phyloP scores from a whole-genome alignment of 768 basidiomycete species.

The Holtermanniella nyarrowii region DNA sequence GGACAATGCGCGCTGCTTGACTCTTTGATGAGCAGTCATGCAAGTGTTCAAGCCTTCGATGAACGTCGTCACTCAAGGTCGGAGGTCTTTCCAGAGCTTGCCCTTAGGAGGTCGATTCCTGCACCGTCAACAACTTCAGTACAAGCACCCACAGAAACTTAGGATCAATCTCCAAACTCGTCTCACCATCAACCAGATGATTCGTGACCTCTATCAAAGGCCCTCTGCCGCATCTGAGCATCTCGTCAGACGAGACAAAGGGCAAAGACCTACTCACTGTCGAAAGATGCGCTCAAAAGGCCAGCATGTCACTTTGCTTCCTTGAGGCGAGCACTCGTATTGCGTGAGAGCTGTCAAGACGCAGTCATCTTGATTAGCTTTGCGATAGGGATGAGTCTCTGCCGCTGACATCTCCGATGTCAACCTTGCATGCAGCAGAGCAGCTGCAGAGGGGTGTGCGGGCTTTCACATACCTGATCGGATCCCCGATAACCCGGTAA shows the following conservation, averaged over 20 bases:
- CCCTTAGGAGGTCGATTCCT: slow-evolving; percentile 24
- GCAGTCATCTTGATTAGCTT: slow-evolving; percentile 7
- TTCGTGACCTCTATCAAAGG: slow-evolving; percentile 35
- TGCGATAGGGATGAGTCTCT: too few relatives aligned
- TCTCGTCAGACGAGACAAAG: background rate
- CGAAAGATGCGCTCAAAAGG: slow-evolving; percentile 35
- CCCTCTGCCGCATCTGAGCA: slow-evolving; percentile 19
- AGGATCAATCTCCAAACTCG: slow-evolving; percentile 13
- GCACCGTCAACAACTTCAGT: background rate
- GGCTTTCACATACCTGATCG: too few relatives aligned
- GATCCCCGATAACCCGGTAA: too few relatives aligned
- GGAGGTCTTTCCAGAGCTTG: slow-evolving; percentile 20
- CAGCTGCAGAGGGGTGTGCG: too few relatives aligned
- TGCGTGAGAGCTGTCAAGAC: slow-evolving; percentile 32
- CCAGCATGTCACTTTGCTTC: slow-evolving; percentile 33
- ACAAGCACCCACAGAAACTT: slow-evolving; percentile 19
- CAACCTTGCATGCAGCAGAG: too few relatives aligned
- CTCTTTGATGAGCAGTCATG: too few relatives aligned
- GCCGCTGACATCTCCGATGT: too few relatives aligned
- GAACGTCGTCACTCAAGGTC: background rate
- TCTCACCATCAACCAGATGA: slow-evolving; percentile 2
- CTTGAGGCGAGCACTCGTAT: slow-evolving; percentile 31
- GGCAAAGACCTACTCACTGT: slow-evolving; percentile 20
- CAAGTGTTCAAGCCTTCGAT: too few relatives aligned
- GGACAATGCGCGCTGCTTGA: too few relatives aligned